Conservation (phyloP, 2,329 filamentous ascomycete species). For the Diaporthe batatas region DNA sequence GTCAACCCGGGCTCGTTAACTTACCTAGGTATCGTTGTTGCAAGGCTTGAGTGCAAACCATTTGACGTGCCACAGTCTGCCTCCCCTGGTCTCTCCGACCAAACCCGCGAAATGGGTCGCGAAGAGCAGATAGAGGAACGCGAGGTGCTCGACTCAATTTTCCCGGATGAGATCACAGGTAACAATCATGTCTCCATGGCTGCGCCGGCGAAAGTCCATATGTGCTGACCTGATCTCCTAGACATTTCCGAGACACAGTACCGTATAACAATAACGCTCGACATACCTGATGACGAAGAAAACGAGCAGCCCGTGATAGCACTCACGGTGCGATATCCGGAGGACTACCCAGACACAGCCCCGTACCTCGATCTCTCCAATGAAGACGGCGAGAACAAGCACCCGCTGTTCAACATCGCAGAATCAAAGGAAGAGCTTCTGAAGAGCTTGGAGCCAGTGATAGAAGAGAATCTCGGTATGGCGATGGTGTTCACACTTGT, state of each 20-base stretch:
- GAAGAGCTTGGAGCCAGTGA: conserved; percentile 76
- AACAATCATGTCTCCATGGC: conserved; percentile 13
- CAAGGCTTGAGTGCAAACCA: background rate
- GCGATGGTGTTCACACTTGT: conserved; percentile 97
- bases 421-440: conserved; percentile 84
- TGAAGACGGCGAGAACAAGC: conserved; percentile 75
- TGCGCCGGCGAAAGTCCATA: background rate
- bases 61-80: background rate
- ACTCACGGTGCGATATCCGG: conserved; percentile 90
- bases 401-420: conserved; percentile 82
- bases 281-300: conserved; percentile 74
- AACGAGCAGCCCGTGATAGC: conserved; percentile 78
- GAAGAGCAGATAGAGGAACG: conserved; percentile 97
- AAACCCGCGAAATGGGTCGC: conserved; percentile 62
- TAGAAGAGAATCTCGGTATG: conserved; percentile 96
- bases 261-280: conserved; percentile 87
- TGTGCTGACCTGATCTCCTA: conserved; percentile 53
- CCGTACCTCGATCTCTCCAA: conserved; percentile 85
- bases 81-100: background rate
- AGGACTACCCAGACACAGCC: conserved; percentile 88
- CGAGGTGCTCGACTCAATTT: conserved; percentile 98
- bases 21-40: background rate
- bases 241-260: conserved; percentile 93
- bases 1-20: conserved; percentile 1
- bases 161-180: conserved; percentile 97